Evolutionary conservation across 257 asterid genomes (phyloP), one percentile per base, ranked within the genome.

Genomic region (Cruciata laevipes): DNA sequence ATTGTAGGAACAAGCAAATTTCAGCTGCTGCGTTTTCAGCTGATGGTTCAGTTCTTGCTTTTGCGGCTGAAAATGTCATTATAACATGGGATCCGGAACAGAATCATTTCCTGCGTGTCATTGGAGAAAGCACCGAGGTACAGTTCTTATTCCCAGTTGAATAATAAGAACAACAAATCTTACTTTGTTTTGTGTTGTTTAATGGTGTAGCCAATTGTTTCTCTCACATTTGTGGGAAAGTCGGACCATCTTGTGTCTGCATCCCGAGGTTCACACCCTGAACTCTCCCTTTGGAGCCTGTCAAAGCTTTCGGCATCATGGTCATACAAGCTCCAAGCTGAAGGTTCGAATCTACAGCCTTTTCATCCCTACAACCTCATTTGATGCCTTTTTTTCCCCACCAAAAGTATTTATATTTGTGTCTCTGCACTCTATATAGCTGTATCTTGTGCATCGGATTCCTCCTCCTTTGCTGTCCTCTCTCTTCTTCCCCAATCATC

Each of bases 41-140:
- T 6, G 99, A 94, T 74, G 99, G 97, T 47, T 85, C 97, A 73
- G 88, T 90, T 74, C 84, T 90, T 78, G 97, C 97, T 72, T 88
- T 90, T 75, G 95, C 99, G 68, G 99, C 95, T 23, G 97, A 85
- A 72, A 85, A 71, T 62, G 85, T 90, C 52, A 85, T 94, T 63
- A 94, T 97, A 7, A 75, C 88, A 78, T 94, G 99, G 99, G 97
- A 90, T 78, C 97, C 97, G 33, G 89, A 84, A 75, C 80, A 71
- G 80, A 88, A 94, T 76, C 61, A 80, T 59, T 85, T 94, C 74
- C 83, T 94, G 67, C 83, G 90, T 76, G 95, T 89, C 35, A 80
- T 88, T 82, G 99, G 99, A 72, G 92, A 88, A 73, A 79, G 78
- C 68, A 72, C 77, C 61, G 95, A 87, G 89, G 99, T 94, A 35